Evolutionary conservation across 805 yeast species (phyloP), one percentile per base, ranked within the genome.

Genomic region (Saccharomycopsis synnaedendra): DNA sequence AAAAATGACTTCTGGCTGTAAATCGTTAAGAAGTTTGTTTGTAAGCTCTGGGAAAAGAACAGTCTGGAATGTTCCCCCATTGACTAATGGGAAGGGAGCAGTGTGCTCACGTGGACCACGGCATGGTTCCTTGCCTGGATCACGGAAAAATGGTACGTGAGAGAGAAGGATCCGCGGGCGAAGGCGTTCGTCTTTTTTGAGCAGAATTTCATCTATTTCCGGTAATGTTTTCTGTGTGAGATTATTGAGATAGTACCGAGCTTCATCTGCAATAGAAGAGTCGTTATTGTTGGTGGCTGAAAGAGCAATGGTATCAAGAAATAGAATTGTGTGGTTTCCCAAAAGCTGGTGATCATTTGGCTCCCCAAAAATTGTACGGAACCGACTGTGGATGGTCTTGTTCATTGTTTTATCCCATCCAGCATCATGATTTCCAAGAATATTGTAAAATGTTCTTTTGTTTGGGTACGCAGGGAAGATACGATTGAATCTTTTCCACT

Each of bases 11-110:
- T 69, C 69, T 0, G 99, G 99, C 42, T 72, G 64, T 1, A 90
- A 61, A 6, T 64, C 66, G 5, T 69, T 57, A 41, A 93, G 63
- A 4, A 93, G 70, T 27, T 75, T 71, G 39, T 76, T 71, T 0
- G 90, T 68, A 4, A 82, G 58, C 1, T 71, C 74, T 32, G 74
- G 66, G 44, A 80, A 83, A 6, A 93, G 70, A n/a, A 85, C 90
- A 0, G 96, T 89, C 63, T 89, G 96, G 62, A 87, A 93, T 60
- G 93, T 97, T 19, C 70, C 66, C 1, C 99, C 99, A 52, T 70
- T 69, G 56, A 71, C 68, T 27, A 86, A 68, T 0, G 95, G 93
- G 57, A 93, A 82, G 3, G 66, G 66, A 10, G 70, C 71, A 5
- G 64, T 65, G 0, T 84, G 72, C 61, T 93, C 98, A 54, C 98